Conservation (phyloP, 495 filamentous ascomycete species). For the Hypoxylon fragiforme region DNA sequence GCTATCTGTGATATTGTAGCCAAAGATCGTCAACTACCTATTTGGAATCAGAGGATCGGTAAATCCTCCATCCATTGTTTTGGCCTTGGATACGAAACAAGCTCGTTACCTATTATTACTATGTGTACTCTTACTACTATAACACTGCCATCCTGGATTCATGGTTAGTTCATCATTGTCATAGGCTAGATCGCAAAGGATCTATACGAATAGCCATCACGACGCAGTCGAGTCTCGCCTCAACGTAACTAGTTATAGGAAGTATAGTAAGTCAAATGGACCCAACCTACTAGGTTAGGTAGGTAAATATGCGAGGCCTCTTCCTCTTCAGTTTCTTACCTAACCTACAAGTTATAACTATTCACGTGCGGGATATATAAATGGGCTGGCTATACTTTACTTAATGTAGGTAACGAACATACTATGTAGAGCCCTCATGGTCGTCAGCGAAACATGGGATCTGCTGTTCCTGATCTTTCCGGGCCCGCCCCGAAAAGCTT, state of each 20-base stretch:
- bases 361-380: too few species aligned
- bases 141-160: background rate
- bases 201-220: too few species aligned
- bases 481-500: constrained; percentile 29
- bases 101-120: background rate
- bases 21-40: constrained; percentile 25
- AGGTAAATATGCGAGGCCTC: too few species aligned
- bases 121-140: background rate
- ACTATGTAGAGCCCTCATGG: constrained; percentile 4
- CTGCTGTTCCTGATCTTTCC: constrained; percentile 20
- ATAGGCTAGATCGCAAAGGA: too few species aligned
- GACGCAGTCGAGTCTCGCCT: too few species aligned
- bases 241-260: background rate
- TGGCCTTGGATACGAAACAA: constrained; percentile 20
- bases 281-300: too few species aligned
- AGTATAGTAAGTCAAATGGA: too few species aligned
- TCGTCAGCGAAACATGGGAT: constrained; percentile 24
- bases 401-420: background rate
- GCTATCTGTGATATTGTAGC: too few species aligned
- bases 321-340: too few species aligned
- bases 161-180: background rate
- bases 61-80: constrained; percentile 21
- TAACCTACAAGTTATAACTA: too few species aligned
- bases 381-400: too few species aligned
- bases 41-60: constrained; percentile 17